phyloP scores from a whole-genome alignment of 176 grass and related monocot species.

The Rhynchospora pubera region DNA sequence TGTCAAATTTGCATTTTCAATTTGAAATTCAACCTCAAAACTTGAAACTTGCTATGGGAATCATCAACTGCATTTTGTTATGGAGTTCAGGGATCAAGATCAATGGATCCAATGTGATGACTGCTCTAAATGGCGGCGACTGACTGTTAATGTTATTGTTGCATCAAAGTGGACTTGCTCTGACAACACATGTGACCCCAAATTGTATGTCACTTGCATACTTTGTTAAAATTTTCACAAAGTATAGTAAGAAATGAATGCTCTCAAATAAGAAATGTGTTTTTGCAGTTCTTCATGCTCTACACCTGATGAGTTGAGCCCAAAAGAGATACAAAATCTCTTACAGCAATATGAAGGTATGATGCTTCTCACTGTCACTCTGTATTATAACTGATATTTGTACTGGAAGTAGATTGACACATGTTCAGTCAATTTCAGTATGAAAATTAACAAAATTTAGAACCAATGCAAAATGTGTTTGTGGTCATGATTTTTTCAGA shows the following conservation, averaged over 20 bases:
- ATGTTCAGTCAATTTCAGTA: neutral
- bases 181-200: neutral
- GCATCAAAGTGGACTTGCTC: too few species aligned
- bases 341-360: conserved; percentile 78
- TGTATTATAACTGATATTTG: neutral
- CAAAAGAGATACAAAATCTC: conserved; percentile 16
- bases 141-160: conserved; percentile 39
- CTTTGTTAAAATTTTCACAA: neutral
- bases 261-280: conserved; percentile 7
- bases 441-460: too few species aligned
- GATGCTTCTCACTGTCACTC: neutral
- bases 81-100: too few species aligned
- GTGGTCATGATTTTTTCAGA: too few species aligned
- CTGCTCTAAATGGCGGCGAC: conserved; percentile 79
- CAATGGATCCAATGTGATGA: conserved; percentile 75
- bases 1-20: too few species aligned
- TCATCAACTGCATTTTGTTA: conserved; percentile 68
- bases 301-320: too few species aligned
- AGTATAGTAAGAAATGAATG: neutral
- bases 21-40: neutral
- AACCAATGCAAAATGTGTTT: too few species aligned
- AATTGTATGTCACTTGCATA: conserved; percentile 36
- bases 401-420: neutral
- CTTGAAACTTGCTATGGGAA: conserved; percentile 19
- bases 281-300: too few species aligned